Conservation (phyloP, 345 rosid species). For the Eucalyptus erythrocorys region DNA sequence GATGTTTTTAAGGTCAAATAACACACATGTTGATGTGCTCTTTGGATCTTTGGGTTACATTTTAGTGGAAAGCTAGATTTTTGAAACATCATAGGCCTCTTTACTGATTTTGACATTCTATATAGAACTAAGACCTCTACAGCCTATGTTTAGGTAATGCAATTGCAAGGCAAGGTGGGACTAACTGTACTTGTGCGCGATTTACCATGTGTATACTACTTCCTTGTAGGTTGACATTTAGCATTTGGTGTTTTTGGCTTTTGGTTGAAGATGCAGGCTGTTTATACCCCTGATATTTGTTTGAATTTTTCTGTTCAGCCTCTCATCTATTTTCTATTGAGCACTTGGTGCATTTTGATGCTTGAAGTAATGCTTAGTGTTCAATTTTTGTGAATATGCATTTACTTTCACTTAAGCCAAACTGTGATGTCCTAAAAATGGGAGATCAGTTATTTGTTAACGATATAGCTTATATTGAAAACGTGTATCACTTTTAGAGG, state of each 20-base stretch:
- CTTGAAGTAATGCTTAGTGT: neutral
- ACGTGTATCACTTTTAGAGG: neutral
- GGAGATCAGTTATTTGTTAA: neutral
- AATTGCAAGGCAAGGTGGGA: neutral
- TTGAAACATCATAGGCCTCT: neutral
- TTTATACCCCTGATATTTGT: neutral
- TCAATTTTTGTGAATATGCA: neutral
- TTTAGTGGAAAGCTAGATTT: neutral
- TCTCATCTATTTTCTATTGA: neutral
- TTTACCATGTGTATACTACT: neutral
- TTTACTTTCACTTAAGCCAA: neutral
- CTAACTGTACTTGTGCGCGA: neutral
- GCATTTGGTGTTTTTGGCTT: neutral
- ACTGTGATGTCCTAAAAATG: neutral
- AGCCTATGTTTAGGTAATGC: neutral
- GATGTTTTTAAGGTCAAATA: neutral
- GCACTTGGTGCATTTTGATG: neutral
- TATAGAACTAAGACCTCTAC: neutral
- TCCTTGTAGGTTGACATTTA: neutral
- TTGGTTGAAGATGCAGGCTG: neutral
- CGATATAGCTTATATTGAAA: neutral
- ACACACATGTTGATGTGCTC: neutral
- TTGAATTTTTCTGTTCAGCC: neutral
- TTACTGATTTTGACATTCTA: neutral
- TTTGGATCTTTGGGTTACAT: neutral